phyloP scores from a whole-genome alignment of 768 basidiomycete genomes.

The Suillus weaverae region DNA sequence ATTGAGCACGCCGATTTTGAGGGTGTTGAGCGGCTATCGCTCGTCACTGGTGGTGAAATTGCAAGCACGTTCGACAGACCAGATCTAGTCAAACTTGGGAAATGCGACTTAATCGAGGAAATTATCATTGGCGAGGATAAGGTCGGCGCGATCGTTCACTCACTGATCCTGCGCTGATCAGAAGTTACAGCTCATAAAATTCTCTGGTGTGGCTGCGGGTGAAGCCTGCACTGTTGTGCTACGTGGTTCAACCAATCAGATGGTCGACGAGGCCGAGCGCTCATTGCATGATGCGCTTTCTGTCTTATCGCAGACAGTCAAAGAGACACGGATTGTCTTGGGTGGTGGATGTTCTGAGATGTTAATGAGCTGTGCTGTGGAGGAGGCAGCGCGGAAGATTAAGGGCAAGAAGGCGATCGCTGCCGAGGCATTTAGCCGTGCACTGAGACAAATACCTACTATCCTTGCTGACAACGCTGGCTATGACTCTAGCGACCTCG shows the following conservation, averaged over 20 bases:
- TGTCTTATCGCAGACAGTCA: constrained; percentile 95
- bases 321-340: constrained; percentile 91
- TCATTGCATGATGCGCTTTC: constrained; percentile 97
- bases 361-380: constrained; percentile 94
- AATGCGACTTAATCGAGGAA: constrained; percentile 95
- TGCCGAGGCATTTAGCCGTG: constrained; percentile 86
- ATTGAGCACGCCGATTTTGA: constrained; percentile 99
- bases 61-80: constrained; percentile 93
- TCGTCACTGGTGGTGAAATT: constrained; percentile 98
- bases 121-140: constrained; percentile 99
- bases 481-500: constrained; percentile 95
- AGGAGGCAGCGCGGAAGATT: constrained; percentile 80
- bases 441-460: constrained; percentile 91
- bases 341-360: constrained; percentile 99
- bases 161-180: constrained; percentile 4
- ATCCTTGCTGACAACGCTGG: constrained; percentile 98
- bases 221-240: constrained; percentile 98
- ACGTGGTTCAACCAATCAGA: constrained; percentile 95
- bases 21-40: constrained; percentile 91
- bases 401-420: constrained; percentile 97
- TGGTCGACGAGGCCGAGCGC: constrained; percentile 98
- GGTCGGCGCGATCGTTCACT: constrained; percentile 43
- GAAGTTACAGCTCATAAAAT: constrained; percentile 86
- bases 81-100: constrained; percentile 88
- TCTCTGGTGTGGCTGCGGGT: constrained; percentile 97